Evolutionary conservation across 2,329 filamentous ascomycete genomes (phyloP).

Genomic region (Verticillium klebahnii): DNA sequence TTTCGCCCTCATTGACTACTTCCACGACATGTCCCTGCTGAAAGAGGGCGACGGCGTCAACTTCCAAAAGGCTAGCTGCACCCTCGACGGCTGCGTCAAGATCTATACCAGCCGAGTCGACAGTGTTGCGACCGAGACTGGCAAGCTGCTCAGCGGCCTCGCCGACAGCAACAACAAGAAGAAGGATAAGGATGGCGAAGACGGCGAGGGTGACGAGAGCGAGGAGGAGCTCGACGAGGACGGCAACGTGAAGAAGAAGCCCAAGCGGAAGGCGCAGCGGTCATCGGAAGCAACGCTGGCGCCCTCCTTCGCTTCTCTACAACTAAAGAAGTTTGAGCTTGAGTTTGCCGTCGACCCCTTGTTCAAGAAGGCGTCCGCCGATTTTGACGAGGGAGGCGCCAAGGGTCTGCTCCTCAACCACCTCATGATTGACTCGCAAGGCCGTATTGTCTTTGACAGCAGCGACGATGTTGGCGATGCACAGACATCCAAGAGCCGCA

Average conservation of each 20-base stretch:
- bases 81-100: conserved; percentile 95
- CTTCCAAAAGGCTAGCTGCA: conserved; percentile 97
- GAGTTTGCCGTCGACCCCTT: conserved; percentile 95
- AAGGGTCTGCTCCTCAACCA: conserved; percentile 95
- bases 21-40: conserved; percentile 96
- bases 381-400: conserved; percentile 96
- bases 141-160: conserved; percentile 87
- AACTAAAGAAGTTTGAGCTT: conserved; percentile 95
- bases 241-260: conserved; percentile 54
- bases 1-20: conserved; percentile 99
- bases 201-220: conserved; percentile 64
- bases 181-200: conserved; percentile 59
- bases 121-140: conserved; percentile 95
- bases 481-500: conserved; percentile 31
- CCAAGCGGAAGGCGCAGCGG: conserved; percentile 72
- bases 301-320: conserved; percentile 79
- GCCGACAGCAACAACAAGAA: conserved; percentile 81
- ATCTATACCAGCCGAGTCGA: conserved; percentile 98
- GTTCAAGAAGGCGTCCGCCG: conserved; percentile 98
- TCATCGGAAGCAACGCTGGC: conserved; percentile 92
- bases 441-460: conserved; percentile 96
- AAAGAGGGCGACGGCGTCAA: conserved; percentile 97
- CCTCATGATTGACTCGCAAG: conserved; percentile 87
- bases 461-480: conserved; percentile 74
- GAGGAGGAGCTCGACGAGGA: conserved; percentile 60